Base-by-base conservation (phyloP, 345 rosid species). In the Citrus sp. region DNA sequence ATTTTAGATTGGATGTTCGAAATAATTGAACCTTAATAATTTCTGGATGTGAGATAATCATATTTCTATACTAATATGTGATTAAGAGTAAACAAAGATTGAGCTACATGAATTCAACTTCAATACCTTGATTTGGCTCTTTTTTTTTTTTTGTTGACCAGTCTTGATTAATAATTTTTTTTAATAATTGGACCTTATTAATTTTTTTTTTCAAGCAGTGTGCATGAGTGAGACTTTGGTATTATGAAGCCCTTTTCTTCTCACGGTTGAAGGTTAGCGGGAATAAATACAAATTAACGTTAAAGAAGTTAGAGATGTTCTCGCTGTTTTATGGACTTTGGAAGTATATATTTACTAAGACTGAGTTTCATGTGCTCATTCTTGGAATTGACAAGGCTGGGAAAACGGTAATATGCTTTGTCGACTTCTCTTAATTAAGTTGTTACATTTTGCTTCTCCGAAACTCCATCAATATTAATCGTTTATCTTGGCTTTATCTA, bases 331-430 rank as follows among this genome's bases (percentile, higher is more conserved):
- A 93, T 87, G 99, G 99, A 77, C 86, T 97, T 24, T 97, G 92
- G 94, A 90, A 85, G 85, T 86, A 94, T 83, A 42, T 97, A 65
- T 93, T 94, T 71, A 97, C 92, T 75, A 93, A 92, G 90, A 91
- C 94, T 18, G 97, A 94, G 85, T 93, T 93, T 79, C 96, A 88
- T 84, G 94, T 97, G 13, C 98, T 97, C 82, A 92, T 97, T 86
- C 98, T 97, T 76, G 99, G 99, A 77, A 93, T 94, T 30, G 98
- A 93, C 85, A 94, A 94, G 89, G 91, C 98, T 62, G 99, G 99
- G 56, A 97, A 94, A 80, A 94, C 98, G 58, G 99, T 97, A 93
- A 80, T 46, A 3, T 81, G 49, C 76, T 34, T 77, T 75, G 18
- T 54, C 67, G 14, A 32, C 35, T 74, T 28, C 18, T 56, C 25